Evolutionary conservation across 345 rosid species (phyloP).

Genomic region (Heritiera littoralis): DNA sequence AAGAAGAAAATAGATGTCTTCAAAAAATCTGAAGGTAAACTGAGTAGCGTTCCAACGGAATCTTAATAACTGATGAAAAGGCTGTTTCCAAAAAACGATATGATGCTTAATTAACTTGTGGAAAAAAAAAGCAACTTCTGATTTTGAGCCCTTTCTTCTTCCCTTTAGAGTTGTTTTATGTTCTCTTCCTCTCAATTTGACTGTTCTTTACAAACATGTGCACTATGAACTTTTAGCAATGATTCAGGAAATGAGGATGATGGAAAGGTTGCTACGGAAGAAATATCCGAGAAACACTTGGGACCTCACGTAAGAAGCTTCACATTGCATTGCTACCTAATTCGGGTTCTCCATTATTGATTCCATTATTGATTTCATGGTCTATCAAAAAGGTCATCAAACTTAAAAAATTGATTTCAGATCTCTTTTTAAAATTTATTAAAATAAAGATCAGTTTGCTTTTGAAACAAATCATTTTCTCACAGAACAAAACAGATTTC

Average conservation of each 20-base stretch:
- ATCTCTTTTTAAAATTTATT: not conserved
- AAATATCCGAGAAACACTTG: constrained; percentile 35
- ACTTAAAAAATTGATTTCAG: not conserved
- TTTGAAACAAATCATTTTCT: not conserved
- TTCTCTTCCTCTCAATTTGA: not conserved
- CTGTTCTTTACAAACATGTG: not conserved
- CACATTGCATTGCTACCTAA: not conserved
- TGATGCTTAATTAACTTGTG: not conserved
- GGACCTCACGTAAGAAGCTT: constrained; percentile 38
- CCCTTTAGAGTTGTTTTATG: not conserved
- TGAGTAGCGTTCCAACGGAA: not conserved
- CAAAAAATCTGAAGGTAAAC: constrained; percentile 35
- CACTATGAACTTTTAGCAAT: constrained; percentile 16
- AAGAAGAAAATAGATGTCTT: constrained; percentile 39
- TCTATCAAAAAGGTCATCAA: not conserved
- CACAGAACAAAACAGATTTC: not conserved
- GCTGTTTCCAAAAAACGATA: not conserved
- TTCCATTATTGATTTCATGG: constrained; percentile 8
- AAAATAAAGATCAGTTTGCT: not conserved
- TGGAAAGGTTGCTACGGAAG: constrained; percentile 29
- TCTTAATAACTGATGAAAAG: not conserved
- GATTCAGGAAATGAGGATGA: constrained; percentile 43
- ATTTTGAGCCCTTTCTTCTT: not conserved
- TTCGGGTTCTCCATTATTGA: constrained; percentile 4
- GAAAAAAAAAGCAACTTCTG: not conserved